Evolutionary conservation across 2,329 filamentous ascomycete genomes (phyloP).

Genomic region (Penicillium vulpinum): DNA sequence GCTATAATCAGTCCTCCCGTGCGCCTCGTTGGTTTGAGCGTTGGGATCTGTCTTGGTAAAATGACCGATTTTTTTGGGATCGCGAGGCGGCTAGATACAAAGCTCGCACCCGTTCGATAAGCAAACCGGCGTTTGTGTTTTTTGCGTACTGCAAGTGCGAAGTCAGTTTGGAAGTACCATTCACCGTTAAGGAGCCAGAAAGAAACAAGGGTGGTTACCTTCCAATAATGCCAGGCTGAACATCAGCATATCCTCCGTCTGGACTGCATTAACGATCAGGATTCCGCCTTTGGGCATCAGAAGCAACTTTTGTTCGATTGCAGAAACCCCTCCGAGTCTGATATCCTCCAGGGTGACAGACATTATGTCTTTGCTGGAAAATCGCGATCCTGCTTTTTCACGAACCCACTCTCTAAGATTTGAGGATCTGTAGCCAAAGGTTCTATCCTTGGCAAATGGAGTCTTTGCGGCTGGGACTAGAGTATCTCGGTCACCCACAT

Average conservation of each 20-base stretch:
- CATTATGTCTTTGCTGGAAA: neutral
- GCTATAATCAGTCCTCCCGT: neutral
- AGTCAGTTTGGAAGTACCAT: neutral
- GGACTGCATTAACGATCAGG: neutral
- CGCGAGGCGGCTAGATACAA: neutral
- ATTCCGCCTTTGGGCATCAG: neutral
- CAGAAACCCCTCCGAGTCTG: neutral
- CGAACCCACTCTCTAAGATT: neutral
- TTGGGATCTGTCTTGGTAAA: neutral
- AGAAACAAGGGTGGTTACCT: neutral
- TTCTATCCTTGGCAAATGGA: neutral
- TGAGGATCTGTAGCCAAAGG: constrained; percentile 2
- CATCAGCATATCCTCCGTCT: neutral
- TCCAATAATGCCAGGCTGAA: neutral
- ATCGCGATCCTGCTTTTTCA: constrained; percentile 2
- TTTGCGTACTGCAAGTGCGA: neutral
- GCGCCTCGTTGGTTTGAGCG: neutral
- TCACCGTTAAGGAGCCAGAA: neutral
- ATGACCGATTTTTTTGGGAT: neutral
- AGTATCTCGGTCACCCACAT: neutral
- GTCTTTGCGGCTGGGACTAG: neutral
- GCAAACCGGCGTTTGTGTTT: neutral
- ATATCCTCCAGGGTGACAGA: neutral
- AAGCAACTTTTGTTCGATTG: neutral
- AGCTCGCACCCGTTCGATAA: neutral